Percentiles rank a stretch among this genome's conserved stretches.
Conservation (phyloP, 768 basidiomycete genomes). For the Amanita polypyramis region DNA sequence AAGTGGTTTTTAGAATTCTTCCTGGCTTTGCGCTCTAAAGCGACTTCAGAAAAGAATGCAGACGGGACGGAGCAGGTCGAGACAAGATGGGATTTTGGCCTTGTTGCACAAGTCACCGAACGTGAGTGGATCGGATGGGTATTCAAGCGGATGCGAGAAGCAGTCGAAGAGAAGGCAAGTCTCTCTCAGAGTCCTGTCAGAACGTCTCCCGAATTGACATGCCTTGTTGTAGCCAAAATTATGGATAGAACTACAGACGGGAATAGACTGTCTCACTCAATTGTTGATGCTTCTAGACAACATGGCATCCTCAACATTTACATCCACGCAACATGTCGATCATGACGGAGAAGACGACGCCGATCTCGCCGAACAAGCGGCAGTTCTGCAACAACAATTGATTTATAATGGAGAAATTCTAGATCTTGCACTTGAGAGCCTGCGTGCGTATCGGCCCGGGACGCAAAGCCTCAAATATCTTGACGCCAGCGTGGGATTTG, state of each 20-base stretch:
- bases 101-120: conserved; percentile 81
- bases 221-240: conserved; percentile 51
- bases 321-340: background rate
- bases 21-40: conserved; percentile 37
- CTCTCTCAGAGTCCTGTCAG: conserved; percentile 7
- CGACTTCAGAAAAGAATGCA: conserved; percentile 17
- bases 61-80: conserved; percentile 11
- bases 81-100: conserved; percentile 51
- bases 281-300: conserved; percentile 80
- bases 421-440: conserved; percentile 72
- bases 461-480: conserved; percentile 76
- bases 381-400: conserved; percentile 76
- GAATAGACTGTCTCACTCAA: conserved; percentile 89
- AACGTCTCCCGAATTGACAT: conserved; percentile 6
- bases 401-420: conserved; percentile 95
- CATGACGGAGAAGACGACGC: conserved; percentile 17
- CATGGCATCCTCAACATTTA: conserved; percentile 46
- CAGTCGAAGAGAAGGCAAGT: conserved; percentile 83
- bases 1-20: conserved; percentile 95
- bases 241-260: conserved; percentile 92
- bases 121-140: conserved; percentile 87
- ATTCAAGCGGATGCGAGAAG: conserved; percentile 76
- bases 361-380: conserved; percentile 59
- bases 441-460: conserved; percentile 71
- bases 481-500: conserved; percentile 75